phyloP scores from a whole-genome alignment of 768 basidiomycete genomes.

The Mycena chlorophos region DNA sequence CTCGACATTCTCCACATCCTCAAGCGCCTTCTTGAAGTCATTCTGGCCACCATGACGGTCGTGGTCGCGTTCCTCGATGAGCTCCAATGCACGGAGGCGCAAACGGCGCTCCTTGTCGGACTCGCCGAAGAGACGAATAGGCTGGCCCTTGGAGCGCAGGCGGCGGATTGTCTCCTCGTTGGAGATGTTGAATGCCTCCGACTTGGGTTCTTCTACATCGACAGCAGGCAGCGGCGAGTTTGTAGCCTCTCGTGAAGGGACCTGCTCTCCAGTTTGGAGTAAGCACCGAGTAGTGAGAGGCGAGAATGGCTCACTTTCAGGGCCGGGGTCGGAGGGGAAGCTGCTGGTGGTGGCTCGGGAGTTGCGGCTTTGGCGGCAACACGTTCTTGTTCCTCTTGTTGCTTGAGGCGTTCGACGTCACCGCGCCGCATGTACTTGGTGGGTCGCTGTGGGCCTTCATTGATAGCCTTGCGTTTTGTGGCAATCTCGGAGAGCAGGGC shows the following conservation, averaged over 20 bases:
- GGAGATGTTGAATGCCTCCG: slow-evolving; percentile 82
- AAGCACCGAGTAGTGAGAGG: slow-evolving; percentile 25
- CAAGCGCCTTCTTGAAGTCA: slow-evolving; percentile 88
- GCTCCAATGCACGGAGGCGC: slow-evolving; percentile 87
- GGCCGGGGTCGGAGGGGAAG: slow-evolving; percentile 28
- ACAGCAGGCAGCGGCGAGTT: slow-evolving; percentile 42
- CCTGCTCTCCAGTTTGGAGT: slow-evolving; percentile 51
- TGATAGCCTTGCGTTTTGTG: slow-evolving; percentile 77
- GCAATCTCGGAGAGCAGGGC: slow-evolving; percentile 88
- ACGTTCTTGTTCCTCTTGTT: slow-evolving; percentile 42
- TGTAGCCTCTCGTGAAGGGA: slow-evolving; percentile 40
- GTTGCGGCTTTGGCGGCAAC: slow-evolving; percentile 38
- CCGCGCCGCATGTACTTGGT: slow-evolving; percentile 89
- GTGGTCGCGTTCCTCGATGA: slow-evolving; percentile 88
- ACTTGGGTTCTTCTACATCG: slow-evolving; percentile 43
- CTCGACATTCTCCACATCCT: slow-evolving; percentile 83
- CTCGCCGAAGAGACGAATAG: slow-evolving; percentile 92
- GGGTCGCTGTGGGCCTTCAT: slow-evolving; percentile 53
- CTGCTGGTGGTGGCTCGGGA: slow-evolving; percentile 34
- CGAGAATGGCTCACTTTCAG: slow-evolving; percentile 46
- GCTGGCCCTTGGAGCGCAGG: slow-evolving; percentile 88
- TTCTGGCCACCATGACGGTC: slow-evolving; percentile 86
- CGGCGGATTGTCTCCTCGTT: slow-evolving; percentile 90
- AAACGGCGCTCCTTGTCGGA: slow-evolving; percentile 91
- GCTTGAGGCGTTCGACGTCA: slow-evolving; percentile 77